Evolutionary conservation across 768 basidiomycete genomes (phyloP).

Genomic region (Mycena olivaceomarginata): DNA sequence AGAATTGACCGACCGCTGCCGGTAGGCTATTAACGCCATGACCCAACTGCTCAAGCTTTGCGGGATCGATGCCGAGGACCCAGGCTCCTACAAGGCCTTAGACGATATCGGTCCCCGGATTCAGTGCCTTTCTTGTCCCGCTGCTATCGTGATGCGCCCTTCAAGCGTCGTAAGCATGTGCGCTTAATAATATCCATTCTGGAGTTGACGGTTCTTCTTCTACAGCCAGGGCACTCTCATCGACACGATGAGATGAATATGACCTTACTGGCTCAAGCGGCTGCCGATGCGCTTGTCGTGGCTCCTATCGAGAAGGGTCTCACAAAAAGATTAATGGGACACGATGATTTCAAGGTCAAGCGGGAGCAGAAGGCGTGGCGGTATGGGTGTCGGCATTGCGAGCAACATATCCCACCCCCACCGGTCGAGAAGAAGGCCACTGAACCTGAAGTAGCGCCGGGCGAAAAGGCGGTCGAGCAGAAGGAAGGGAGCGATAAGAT

Average conservation of each 20-base stretch:
- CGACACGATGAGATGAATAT: slow-evolving; percentile 76
- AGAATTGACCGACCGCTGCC: background rate
- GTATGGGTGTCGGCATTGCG: slow-evolving; percentile 76
- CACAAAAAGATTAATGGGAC: slow-evolving; percentile 45
- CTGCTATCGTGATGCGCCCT: slow-evolving; percentile 69
- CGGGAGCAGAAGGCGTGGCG: slow-evolving; percentile 56
- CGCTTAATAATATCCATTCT: background rate
- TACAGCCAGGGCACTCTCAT: slow-evolving; percentile 76
- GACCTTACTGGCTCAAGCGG: slow-evolving; percentile 50
- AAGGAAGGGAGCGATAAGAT: background rate
- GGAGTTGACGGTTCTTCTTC: background rate
- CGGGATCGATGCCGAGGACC: slow-evolving; percentile 54
- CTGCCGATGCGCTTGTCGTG: slow-evolving; percentile 43
- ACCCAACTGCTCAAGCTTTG: slow-evolving; percentile 58
- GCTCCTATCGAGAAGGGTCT: slow-evolving; percentile 47
- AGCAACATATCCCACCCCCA: slow-evolving; percentile 21
- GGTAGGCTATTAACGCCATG: slow-evolving; percentile 69
- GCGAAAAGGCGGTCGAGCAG: background rate
- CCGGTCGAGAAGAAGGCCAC: slow-evolving; percentile 28
- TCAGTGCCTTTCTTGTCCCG: slow-evolving; percentile 70
- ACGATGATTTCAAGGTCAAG: slow-evolving; percentile 46
- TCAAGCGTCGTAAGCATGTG: slow-evolving; percentile 64
- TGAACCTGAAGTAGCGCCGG: background rate
- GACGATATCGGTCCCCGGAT: slow-evolving; percentile 55
- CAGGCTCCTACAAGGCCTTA: slow-evolving; percentile 45